These are phyloP conservation scores for Smallanthus sonchifolius DNA, from an alignment of 129 eudicot genomes.

Conservation along the genomic window DNA sequence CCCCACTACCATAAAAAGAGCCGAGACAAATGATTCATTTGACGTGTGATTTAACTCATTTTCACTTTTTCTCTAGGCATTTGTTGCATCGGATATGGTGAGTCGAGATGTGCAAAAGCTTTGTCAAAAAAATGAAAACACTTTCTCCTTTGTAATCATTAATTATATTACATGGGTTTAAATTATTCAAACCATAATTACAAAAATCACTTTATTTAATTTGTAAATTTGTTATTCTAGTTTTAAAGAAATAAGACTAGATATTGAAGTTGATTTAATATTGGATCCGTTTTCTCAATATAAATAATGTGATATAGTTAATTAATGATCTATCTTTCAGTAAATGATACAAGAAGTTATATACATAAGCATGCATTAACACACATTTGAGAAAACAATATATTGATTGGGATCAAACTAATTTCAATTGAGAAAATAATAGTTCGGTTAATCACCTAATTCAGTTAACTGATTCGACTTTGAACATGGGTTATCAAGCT, in stretches of 20 bases:
- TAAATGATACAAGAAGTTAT: too few relatives aligned
- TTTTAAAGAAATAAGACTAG: not conserved
- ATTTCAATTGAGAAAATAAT: too few relatives aligned
- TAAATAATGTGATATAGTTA: too few relatives aligned
- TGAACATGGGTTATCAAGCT: too few relatives aligned
- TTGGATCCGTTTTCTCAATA: not conserved
- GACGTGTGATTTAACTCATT: conserved; percentile 15
- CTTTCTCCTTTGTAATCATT: conserved; percentile 15
- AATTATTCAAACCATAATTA: conserved; percentile 12
- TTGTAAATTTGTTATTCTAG: not conserved
- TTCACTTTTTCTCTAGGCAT: conserved; percentile 34
- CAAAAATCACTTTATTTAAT: not conserved
- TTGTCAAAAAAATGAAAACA: conserved; percentile 3
- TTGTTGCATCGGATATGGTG: conserved; percentile 5
- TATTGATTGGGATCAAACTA: too few relatives aligned
- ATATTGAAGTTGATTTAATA: not conserved
- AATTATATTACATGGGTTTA: not conserved
- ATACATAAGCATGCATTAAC: too few relatives aligned
- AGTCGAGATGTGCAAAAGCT: conserved; percentile 28
- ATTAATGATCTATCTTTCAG: too few relatives aligned
- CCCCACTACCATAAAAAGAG: not conserved
- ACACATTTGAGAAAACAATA: too few relatives aligned
- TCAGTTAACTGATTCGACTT: too few relatives aligned
- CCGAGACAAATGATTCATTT: conserved; percentile 16
- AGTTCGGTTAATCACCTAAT: too few relatives aligned